These are phyloP conservation scores for Poteriospumella lacustris DNA, from an alignment of 108 stramenopile species.

Conservation along the genomic window DNA sequence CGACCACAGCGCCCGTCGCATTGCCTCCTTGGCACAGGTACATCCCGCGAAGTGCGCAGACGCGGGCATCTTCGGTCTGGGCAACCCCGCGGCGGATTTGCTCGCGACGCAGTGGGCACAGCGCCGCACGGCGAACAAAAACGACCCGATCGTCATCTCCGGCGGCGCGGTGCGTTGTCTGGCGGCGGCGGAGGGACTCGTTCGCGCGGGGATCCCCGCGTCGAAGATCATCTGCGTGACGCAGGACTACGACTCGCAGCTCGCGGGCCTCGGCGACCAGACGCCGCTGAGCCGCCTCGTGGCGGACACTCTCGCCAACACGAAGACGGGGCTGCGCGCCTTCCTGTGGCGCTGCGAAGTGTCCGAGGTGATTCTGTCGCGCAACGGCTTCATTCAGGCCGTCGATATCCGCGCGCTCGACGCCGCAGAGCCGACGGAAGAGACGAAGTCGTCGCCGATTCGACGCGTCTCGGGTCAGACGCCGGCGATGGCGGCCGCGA, in stretches of 20 bases:
- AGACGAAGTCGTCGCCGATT: too few species aligned
- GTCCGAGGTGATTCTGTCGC: background rate
- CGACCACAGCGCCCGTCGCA: background rate
- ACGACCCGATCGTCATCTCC: background rate
- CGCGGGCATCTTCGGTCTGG: slow-evolving; percentile 7
- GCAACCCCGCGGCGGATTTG: slow-evolving; percentile 4
- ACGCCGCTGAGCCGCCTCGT: too few species aligned
- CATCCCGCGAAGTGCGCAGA: slow-evolving; percentile 5
- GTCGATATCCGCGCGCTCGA: too few species aligned
- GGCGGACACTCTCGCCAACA: too few species aligned
- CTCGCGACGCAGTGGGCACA: background rate
- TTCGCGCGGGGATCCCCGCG: background rate
- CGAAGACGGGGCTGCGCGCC: too few species aligned
- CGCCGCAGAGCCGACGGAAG: too few species aligned
- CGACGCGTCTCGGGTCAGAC: too few species aligned
- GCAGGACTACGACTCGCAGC: background rate
- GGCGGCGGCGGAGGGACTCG: background rate
- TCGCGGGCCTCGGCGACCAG: too few species aligned
- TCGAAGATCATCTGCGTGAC: background rate
- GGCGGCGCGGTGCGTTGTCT: background rate
- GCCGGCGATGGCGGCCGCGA: too few species aligned
- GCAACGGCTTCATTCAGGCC: background rate
- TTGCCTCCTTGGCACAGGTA: background rate
- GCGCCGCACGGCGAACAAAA: background rate
- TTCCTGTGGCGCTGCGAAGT: too few species aligned